Percentiles rank a stretch among this genome's conserved stretches.
phyloP scores from a whole-genome alignment of 208 protist genomes.

The Acanthamoeba royreba region DNA sequence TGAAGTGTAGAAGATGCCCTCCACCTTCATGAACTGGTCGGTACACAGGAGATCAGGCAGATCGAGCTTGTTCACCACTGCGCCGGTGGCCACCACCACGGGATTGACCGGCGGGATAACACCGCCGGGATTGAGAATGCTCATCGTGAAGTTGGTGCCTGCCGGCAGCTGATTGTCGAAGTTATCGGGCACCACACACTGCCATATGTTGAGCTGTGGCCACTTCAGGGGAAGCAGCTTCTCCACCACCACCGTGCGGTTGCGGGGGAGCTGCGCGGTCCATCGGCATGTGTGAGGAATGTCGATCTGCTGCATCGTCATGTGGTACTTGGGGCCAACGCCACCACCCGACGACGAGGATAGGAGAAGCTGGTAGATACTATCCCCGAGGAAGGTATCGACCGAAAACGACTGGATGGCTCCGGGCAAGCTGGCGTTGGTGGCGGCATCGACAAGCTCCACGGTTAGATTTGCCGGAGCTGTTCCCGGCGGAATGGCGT shows the following conservation, averaged over 20 bases:
- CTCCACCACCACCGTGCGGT: not conserved
- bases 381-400: not conserved
- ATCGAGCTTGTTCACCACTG: not conserved
- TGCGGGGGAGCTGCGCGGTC: not conserved
- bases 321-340: not conserved
- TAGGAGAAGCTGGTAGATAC: not conserved
- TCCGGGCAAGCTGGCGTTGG: too few species aligned
- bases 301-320: not conserved
- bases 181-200: not conserved
- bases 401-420: not conserved
- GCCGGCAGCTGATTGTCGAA: not conserved
- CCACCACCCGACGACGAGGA: not conserved
- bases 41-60: not conserved
- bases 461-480: not conserved
- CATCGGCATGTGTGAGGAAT: not conserved
- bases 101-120: not conserved
- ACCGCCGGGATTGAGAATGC: not conserved
- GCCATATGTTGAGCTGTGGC: not conserved
- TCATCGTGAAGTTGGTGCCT: not conserved
- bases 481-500: not conserved
- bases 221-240: not conserved
- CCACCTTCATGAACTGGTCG: not conserved
- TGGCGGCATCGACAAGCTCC: not conserved
- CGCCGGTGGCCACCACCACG: not conserved
- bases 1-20: not conserved